These are phyloP conservation scores for Cutaneotrichosporon cavernicola DNA, from an alignment of 1,284 basidiomycete species.

Conservation along the genomic window DNA sequence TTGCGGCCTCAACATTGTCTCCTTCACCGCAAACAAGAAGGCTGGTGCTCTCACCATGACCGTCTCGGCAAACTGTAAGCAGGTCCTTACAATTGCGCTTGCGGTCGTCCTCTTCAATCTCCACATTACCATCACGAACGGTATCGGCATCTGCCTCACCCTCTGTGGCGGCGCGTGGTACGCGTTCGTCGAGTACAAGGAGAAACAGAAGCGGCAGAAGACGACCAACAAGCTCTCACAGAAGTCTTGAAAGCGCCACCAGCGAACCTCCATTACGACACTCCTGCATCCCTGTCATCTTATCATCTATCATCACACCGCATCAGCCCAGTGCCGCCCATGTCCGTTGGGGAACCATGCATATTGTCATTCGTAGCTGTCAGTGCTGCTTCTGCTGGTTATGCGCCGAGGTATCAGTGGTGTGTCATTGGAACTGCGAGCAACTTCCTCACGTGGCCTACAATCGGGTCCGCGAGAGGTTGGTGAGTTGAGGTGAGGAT, in stretches of 20 bases:
- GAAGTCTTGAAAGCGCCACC: conserved; percentile 5
- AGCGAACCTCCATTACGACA: not conserved
- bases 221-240: not conserved
- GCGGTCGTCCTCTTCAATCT: conserved; percentile 81
- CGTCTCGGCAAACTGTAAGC: conserved; percentile 65
- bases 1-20: conserved; percentile 85
- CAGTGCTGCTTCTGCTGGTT: not conserved
- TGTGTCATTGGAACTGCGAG: not conserved
- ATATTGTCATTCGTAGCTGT: not conserved
- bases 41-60: conserved; percentile 62
- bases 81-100: conserved; percentile 84
- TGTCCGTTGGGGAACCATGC: conserved; percentile 9
- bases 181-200: conserved; percentile 67
- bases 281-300: conserved; percentile 3
- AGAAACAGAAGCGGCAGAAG: conserved; percentile 55
- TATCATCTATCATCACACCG: not conserved
- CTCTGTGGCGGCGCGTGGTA: conserved; percentile 79
- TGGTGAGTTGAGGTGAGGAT: no score
- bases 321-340: not conserved
- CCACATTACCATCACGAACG: conserved; percentile 72
- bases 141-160: conserved; percentile 75
- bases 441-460: no score
- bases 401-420: not conserved
- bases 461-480: no score
- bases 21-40: conserved; percentile 86